phyloP scores from a whole-genome alignment of 2,329 filamentous ascomycete genomes.

The Alternaria arbusti region DNA sequence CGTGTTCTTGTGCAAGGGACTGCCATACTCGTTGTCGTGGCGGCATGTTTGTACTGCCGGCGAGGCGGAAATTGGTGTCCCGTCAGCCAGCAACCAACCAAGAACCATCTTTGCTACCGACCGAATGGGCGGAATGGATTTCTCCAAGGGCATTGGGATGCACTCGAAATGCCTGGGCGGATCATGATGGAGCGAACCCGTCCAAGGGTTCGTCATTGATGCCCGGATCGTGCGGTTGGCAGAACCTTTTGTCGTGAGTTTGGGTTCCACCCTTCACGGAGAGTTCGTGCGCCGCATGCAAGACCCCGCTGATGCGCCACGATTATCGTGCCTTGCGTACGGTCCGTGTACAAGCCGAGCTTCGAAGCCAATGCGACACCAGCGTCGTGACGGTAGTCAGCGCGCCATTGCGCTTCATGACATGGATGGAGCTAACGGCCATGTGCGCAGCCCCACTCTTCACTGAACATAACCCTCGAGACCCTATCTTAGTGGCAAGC shows the following conservation, averaged over 20 bases:
- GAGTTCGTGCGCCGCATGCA: background rate
- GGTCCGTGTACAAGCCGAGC: background rate
- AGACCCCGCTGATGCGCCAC: constrained; percentile 3
- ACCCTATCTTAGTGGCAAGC: background rate
- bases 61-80: background rate
- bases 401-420: constrained; percentile 1
- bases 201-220: background rate
- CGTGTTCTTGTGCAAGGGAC: background rate
- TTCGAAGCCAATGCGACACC: constrained; percentile 4
- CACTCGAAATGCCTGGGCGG: background rate
- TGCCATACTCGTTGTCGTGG: background rate
- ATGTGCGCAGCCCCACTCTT: background rate
- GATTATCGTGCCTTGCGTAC: background rate
- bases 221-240: background rate
- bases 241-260: background rate
- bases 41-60: background rate
- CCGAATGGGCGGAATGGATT: background rate
- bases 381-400: background rate
- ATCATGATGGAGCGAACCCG: background rate
- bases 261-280: background rate
- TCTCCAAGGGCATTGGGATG: background rate
- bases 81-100: background rate
- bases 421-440: constrained; percentile 1
- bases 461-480: constrained; percentile 5
- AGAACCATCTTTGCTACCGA: background rate